Base-by-base conservation (phyloP, 2,329 filamentous ascomycete species). In the Monosporascus sp. region DNA sequence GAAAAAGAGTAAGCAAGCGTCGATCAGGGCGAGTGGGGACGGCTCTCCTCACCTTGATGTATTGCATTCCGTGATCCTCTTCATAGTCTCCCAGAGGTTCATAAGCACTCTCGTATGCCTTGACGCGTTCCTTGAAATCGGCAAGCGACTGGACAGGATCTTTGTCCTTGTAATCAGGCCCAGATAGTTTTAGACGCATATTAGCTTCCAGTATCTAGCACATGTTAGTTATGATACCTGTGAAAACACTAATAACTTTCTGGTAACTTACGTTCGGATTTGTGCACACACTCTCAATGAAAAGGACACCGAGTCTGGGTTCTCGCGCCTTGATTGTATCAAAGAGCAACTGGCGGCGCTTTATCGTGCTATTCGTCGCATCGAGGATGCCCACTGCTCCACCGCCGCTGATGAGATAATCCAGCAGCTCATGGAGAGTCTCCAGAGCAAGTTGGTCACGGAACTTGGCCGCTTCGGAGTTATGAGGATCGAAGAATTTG, bases 301-400 rank as follows among this genome's bases (percentile, higher is more conserved):
- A 99, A 11, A 99, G 77, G 19, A 99, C 91, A 34, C 93, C 93
- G 22, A 99, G 79, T 56, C 90, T 88, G 2, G 93, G 91, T 61
- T 95, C 93, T 50, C 90, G 83, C 50, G 85, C 76, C 63, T 90
- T 88, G 65, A 97, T 90, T 61, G 85, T 88, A 56, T 93, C 83
- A 64, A 96, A 91, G 52, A 99, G 82, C 26, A 88, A 81, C 71
- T 93, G 86, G 49, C 94, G 84, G 38, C 94, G 87, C 58, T 90
- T 83, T 49, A 96, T 80, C 0, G 94, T 99, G 74, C 92, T 97
- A 75, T 99, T 99, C 7, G 94, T 99, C 7, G 94, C 94, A 72
- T 99, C 94, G 14, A 99, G 83, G 58, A 99, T 97, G 38, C 94
- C 94, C 9, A 97, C 90, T 31, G 91, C 90, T 47, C 94, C 94